phyloP scores from a whole-genome alignment of 148 eudicot genomes.

The Arctostaphylos glauca region DNA sequence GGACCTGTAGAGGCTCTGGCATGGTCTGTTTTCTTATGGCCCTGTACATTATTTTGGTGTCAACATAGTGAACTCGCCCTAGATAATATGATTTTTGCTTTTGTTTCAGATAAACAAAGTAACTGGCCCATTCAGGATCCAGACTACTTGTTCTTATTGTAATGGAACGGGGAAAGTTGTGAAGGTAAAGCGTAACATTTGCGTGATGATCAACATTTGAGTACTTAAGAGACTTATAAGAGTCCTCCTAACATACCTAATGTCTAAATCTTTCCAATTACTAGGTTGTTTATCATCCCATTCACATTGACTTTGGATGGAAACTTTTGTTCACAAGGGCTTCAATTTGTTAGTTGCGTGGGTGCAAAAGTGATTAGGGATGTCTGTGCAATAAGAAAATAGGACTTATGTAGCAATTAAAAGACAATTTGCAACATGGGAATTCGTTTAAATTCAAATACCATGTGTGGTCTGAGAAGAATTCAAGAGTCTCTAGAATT shows the following conservation, averaged over 20 bases:
- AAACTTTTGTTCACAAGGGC: background rate
- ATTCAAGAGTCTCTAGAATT: background rate
- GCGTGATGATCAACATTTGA: background rate
- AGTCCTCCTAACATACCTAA: background rate
- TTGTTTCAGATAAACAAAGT: slow-evolving; percentile 50
- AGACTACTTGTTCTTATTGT: slow-evolving; percentile 65
- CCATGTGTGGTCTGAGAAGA: background rate
- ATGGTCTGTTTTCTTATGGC: slow-evolving; percentile 46
- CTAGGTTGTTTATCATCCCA: background rate
- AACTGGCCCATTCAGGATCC: slow-evolving; percentile 63
- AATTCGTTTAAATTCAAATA: background rate
- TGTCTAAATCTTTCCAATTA: background rate
- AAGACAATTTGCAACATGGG: background rate
- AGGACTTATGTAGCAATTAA: background rate
- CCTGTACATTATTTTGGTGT: background rate
- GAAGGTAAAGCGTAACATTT: slow-evolving; percentile 40
- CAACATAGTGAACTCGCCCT: background rate
- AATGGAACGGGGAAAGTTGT: slow-evolving; percentile 74
- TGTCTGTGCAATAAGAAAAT: background rate
- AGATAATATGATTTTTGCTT: slow-evolving; percentile 15
- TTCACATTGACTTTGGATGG: background rate
- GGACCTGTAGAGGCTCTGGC: slow-evolving; percentile 82
- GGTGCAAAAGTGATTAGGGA: background rate
- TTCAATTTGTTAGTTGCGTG: background rate
- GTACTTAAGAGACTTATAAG: background rate